phyloP scores from a whole-genome alignment of 2,329 filamentous ascomycete species.

The Curvularia sp. region DNA sequence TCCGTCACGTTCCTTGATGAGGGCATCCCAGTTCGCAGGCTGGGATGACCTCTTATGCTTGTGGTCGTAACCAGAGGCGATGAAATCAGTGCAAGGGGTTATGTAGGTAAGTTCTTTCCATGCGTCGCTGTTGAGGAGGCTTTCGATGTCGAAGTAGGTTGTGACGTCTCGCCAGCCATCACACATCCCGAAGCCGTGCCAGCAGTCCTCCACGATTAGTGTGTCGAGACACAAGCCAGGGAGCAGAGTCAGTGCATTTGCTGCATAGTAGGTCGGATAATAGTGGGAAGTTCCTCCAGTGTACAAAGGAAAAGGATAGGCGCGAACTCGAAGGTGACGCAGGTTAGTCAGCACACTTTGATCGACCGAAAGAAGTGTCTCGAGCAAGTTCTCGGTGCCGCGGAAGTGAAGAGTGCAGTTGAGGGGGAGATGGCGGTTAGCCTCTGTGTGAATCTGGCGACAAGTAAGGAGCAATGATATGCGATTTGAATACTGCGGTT shows the following conservation, averaged over 20 bases:
- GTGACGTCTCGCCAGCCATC: slow-evolving; percentile 46
- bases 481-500: slow-evolving; percentile 28
- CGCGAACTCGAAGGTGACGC: slow-evolving; percentile 41
- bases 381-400: slow-evolving; percentile 44
- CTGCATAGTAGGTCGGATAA: slow-evolving; percentile 44
- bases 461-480: slow-evolving; percentile 42
- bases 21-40: slow-evolving; percentile 40
- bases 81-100: slow-evolving; percentile 46
- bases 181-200: slow-evolving; percentile 45
- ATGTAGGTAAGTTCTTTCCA: slow-evolving; percentile 46
- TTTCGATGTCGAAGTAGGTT: slow-evolving; percentile 46
- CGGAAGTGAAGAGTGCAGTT: slow-evolving; percentile 43
- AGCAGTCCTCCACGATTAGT: slow-evolving; percentile 44
- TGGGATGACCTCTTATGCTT: slow-evolving; percentile 37
- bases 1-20: slow-evolving; percentile 44
- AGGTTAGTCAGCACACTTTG: slow-evolving; percentile 43
- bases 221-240: slow-evolving; percentile 44
- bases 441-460: slow-evolving; percentile 40
- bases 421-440: slow-evolving; percentile 43
- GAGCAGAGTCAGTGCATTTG: slow-evolving; percentile 40
- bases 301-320: slow-evolving; percentile 46
- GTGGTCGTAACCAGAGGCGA: slow-evolving; percentile 44
- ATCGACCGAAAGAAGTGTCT: slow-evolving; percentile 40
- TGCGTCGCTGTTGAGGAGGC: slow-evolving; percentile 39
- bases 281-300: slow-evolving; percentile 31